Conservation (phyloP, 331 rosid genomes). For the Acacia concinna region DNA sequence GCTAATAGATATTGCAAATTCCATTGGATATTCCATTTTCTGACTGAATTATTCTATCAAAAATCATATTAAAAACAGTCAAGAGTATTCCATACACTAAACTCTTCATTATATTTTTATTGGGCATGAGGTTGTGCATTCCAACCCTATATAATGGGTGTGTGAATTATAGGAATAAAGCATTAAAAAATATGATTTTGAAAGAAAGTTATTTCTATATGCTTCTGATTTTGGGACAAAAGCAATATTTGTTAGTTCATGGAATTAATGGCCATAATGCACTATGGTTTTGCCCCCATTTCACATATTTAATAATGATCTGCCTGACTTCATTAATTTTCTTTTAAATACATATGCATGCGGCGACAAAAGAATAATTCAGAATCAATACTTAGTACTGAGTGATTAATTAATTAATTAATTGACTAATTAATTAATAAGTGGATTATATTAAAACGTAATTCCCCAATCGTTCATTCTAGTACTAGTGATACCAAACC, state of each 20-base stretch:
- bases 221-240: not conserved
- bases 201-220: too few species aligned
- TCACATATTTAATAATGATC: not conserved
- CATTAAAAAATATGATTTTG: too few species aligned
- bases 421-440: too few species aligned
- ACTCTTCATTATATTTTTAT: too few species aligned
- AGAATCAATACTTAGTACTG: not conserved
- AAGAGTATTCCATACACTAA: too few species aligned
- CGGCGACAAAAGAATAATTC: not conserved
- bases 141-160: too few species aligned
- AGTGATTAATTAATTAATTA: not conserved
- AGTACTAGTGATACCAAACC: not conserved
- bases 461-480: not conserved
- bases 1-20: too few species aligned
- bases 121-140: too few species aligned
- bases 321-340: not conserved
- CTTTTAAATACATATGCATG: not conserved
- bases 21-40: too few species aligned
- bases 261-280: not conserved
- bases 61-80: too few species aligned
- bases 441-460: not conserved
- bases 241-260: not conserved
- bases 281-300: not conserved
- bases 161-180: too few species aligned
- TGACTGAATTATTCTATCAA: too few species aligned